Evolutionary conservation across 495 filamentous ascomycete genomes (phyloP).

Genomic region (Penicillium coprophilum): DNA sequence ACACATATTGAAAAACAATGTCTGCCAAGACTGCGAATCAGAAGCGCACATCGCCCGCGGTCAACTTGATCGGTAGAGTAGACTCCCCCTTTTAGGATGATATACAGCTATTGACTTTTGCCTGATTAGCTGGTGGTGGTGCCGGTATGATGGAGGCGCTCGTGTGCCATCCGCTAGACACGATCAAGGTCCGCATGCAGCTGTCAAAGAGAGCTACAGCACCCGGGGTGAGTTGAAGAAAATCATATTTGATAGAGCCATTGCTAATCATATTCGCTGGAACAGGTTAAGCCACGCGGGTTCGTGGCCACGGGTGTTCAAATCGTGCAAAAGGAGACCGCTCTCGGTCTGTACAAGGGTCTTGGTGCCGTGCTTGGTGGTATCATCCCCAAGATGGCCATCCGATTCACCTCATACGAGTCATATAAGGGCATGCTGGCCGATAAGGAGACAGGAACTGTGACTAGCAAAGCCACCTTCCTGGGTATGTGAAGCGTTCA

Average conservation of each 20-base stretch:
- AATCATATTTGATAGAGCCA: background rate
- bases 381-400: conserved; percentile 99
- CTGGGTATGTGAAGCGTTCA: conserved; percentile 52
- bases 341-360: conserved; percentile 92
- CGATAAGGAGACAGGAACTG: conserved; percentile 62
- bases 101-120: conserved; percentile 24
- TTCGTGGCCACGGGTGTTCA: conserved; percentile 86
- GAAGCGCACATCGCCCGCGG: conserved; percentile 80
- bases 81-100: conserved; percentile 8
- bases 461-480: conserved; percentile 79
- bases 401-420: conserved; percentile 97
- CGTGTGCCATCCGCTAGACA: conserved; percentile 95
- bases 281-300: conserved; percentile 70
- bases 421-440: conserved; percentile 84
- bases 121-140: conserved; percentile 78
- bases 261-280: conserved; percentile 22
- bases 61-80: conserved; percentile 83
- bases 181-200: conserved; percentile 99
- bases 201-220: conserved; percentile 80
- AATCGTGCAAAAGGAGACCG: conserved; percentile 86
- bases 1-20: conserved; percentile 48
- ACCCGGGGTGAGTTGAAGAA: conserved; percentile 62
- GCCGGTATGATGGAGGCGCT: conserved; percentile 99
- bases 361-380: conserved; percentile 93
- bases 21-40: conserved; percentile 64